These are phyloP conservation scores for Gaertneriomyces sp. DNA, from an alignment of 192 early-diverging fungal genomes.

Conservation along the genomic window DNA sequence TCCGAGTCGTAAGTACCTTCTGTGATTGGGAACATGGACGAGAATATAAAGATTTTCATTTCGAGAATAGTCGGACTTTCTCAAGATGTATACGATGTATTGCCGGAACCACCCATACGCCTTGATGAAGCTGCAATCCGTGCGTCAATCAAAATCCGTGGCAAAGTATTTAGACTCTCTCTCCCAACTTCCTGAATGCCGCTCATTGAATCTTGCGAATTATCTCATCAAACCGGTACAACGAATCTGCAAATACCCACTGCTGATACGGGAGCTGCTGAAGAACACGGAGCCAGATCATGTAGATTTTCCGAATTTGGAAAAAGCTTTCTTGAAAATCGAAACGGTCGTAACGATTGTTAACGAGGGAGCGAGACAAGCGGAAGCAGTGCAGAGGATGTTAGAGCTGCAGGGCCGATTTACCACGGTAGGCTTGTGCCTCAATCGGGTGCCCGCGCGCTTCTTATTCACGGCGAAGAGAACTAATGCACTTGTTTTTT, in stretches of 20 bases:
- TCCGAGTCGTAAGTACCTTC: conserved; percentile 38
- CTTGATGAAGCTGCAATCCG: conserved; percentile 51
- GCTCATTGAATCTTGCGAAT: conserved; percentile 41
- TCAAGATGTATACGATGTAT: conserved; percentile 65
- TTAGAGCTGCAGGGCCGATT: conserved; percentile 49
- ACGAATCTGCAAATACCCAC: conserved; percentile 58
- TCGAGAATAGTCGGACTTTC: conserved; percentile 38
- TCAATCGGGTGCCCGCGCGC: too few relatives aligned
- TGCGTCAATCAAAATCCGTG: conserved; percentile 37
- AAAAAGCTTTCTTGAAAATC: conserved; percentile 45
- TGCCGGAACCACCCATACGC: conserved; percentile 61
- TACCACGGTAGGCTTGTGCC: conserved; percentile 30
- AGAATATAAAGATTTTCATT: not conserved
- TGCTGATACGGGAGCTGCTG: conserved; percentile 53
- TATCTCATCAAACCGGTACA: conserved; percentile 56
- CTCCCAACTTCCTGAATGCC: conserved; percentile 21
- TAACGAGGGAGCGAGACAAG: conserved; percentile 52
- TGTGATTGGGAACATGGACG: not conserved
- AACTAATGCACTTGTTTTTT: too few relatives aligned
- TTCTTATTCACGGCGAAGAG: too few relatives aligned
- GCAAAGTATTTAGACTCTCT: conserved; percentile 45
- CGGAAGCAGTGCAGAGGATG: conserved; percentile 53
- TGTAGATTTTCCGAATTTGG: conserved; percentile 41
- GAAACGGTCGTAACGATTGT: conserved; percentile 55
- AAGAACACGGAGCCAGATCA: conserved; percentile 47